A percentile compares a stretch with the other conserved stretches of the same genome.
Evolutionary conservation across 2,329 filamentous ascomycete genomes (phyloP).

Genomic region (Colletotrichum caudatum): DNA sequence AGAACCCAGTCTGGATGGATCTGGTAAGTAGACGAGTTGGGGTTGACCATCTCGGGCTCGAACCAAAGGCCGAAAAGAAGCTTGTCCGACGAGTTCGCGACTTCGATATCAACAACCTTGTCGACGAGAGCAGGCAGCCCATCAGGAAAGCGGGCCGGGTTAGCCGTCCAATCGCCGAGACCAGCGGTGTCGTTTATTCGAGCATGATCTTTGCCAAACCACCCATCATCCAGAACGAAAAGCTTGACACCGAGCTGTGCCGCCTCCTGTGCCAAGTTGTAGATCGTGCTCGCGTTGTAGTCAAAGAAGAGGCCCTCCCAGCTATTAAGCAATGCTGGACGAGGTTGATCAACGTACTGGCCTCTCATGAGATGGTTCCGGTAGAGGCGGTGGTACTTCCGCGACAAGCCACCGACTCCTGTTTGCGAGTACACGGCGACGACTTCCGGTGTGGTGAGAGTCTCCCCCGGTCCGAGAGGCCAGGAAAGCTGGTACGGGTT

Average conservation of each 20-base stretch:
- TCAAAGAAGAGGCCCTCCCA: slow-evolving; percentile 74
- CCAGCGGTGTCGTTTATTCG: slow-evolving; percentile 68
- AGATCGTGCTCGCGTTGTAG: slow-evolving; percentile 67
- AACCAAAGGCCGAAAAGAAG: slow-evolving; percentile 75
- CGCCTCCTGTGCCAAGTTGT: slow-evolving; percentile 66
- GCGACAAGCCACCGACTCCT: slow-evolving; percentile 72
- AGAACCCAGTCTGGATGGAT: slow-evolving; percentile 74
- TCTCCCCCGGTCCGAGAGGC: slow-evolving; percentile 65
- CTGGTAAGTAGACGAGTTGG: slow-evolving; percentile 70
- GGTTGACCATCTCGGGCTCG: slow-evolving; percentile 76
- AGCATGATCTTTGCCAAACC: slow-evolving; percentile 74
- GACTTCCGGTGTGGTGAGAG: slow-evolving; percentile 71
- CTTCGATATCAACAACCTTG: slow-evolving; percentile 62
- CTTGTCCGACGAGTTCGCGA: slow-evolving; percentile 59
- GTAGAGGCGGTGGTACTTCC: slow-evolving; percentile 71
- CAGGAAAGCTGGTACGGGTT: slow-evolving; percentile 72
- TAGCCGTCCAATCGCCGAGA: slow-evolving; percentile 73
- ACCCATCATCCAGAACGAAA: slow-evolving; percentile 75
- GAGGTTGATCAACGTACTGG: slow-evolving; percentile 63
- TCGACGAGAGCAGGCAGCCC: slow-evolving; percentile 65
- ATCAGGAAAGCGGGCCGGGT: slow-evolving; percentile 68
- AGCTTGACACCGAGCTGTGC: slow-evolving; percentile 71
- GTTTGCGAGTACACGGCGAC: slow-evolving; percentile 70
- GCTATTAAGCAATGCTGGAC: slow-evolving; percentile 71
- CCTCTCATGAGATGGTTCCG: slow-evolving; percentile 70